These are phyloP conservation scores for Phaeodactylum tricornutum DNA, from an alignment of 108 stramenopile genomes.

Conservation along the genomic window DNA sequence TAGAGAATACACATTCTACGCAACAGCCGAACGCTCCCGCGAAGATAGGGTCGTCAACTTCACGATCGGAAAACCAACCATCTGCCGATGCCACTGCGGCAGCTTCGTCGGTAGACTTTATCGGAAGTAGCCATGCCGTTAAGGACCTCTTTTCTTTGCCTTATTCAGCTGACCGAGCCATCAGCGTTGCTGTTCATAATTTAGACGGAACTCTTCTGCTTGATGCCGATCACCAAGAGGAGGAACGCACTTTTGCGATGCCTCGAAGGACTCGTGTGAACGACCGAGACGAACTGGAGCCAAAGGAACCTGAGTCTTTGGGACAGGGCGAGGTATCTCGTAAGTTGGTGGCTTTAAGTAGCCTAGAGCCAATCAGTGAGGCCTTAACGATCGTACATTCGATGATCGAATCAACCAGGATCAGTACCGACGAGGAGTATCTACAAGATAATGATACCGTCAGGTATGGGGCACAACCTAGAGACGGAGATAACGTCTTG, in stretches of 20 bases:
- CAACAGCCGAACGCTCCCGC: too few species aligned
- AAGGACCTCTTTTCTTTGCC: slow-evolving; percentile 68
- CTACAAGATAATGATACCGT: neutral
- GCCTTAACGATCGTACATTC: slow-evolving; percentile 5
- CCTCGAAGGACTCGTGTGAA: slow-evolving; percentile 3
- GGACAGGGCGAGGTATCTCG: neutral
- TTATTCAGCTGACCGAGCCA: slow-evolving; percentile 25
- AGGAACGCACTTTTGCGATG: too few species aligned
- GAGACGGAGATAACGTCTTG: slow-evolving; percentile 10
- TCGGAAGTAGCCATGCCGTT: slow-evolving; percentile 54
- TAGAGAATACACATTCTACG: too few species aligned
- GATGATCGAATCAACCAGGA: slow-evolving; percentile 6
- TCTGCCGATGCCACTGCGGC: too few species aligned
- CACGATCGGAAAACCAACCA: too few species aligned
- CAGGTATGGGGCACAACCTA: neutral
- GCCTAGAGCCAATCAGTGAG: neutral
- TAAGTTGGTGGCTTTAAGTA: too few species aligned
- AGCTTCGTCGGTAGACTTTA: slow-evolving; percentile 78
- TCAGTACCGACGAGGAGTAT: slow-evolving; percentile 3
- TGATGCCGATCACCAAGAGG: slow-evolving; percentile 36
- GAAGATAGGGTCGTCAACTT: too few species aligned
- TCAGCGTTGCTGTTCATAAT: slow-evolving; percentile 67
- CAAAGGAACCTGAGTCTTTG: slow-evolving; percentile 7
- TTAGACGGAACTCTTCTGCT: slow-evolving; percentile 63
- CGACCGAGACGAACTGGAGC: neutral